These are phyloP conservation scores for Biscogniauxia sp. DNA, from an alignment of 2,329 filamentous ascomycete species.

Conservation along the genomic window DNA sequence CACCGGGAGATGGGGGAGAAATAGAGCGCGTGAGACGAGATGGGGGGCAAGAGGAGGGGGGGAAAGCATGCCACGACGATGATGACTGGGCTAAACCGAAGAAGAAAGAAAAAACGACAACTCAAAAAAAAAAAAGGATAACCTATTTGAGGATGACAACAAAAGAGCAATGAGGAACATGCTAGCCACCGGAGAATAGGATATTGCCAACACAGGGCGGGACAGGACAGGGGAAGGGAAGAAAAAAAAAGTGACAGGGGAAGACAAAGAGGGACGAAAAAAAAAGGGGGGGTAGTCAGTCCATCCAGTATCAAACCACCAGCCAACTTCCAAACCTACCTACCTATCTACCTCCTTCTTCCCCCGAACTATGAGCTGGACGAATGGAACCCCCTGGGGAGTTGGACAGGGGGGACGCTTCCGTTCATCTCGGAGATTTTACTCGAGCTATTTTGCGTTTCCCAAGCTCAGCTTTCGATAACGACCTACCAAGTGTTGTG, in stretches of 20 bases:
- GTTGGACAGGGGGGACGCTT: neutral
- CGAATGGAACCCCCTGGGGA: neutral
- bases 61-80: neutral
- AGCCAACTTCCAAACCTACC: too few relatives aligned
- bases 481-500: neutral
- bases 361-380: neutral
- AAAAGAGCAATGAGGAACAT: neutral
- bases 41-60: too few relatives aligned
- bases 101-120: neutral
- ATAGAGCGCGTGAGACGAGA: neutral
- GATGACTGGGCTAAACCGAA: neutral
- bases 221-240: neutral
- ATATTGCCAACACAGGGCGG: neutral
- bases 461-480: neutral
- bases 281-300: neutral
- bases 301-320: neutral
- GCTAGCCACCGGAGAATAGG: neutral
- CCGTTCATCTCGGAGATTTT: neutral
- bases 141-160: neutral
- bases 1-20: neutral
- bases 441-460: too few relatives aligned
- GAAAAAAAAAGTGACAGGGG: neutral
- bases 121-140: neutral
- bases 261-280: neutral
- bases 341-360: too few relatives aligned